Evolutionary conservation across 2,329 filamentous ascomycete species (phyloP).

Genomic region (Fusarium avenaceum): DNA sequence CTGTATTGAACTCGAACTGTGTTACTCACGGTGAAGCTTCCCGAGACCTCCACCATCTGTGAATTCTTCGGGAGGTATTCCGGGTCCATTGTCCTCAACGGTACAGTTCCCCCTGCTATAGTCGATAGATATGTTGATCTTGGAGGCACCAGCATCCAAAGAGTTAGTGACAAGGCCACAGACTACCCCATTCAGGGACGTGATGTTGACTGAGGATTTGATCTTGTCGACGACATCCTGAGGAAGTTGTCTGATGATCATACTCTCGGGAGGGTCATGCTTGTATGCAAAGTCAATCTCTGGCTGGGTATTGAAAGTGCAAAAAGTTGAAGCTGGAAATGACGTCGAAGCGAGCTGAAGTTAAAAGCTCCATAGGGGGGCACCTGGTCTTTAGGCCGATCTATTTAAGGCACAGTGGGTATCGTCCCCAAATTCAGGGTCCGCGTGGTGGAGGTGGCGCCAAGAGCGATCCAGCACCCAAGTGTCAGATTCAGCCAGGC

Average conservation of each 20-base stretch:
- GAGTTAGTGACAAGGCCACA: conserved; percentile 84
- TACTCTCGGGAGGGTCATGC: conserved; percentile 52
- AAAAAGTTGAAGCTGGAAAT: conserved; percentile 21
- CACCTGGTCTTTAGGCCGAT: conserved; percentile 21
- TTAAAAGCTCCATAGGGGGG: conserved; percentile 19
- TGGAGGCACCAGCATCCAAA: conserved; percentile 81
- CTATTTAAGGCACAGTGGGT: conserved; percentile 44
- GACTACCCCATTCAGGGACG: conserved; percentile 78
- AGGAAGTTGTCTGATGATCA: conserved; percentile 79
- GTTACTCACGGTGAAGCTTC: conserved; percentile 75
- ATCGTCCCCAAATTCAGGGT: conserved; percentile 41
- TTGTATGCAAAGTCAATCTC: conserved; percentile 7
- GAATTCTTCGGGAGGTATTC: conserved; percentile 83
- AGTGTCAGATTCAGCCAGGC: conserved; percentile 22
- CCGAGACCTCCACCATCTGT: conserved; percentile 76
- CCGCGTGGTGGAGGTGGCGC: conserved; percentile 43
- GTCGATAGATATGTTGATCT: conserved; percentile 78
- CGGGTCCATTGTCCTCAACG: conserved; percentile 86
- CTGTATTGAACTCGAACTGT: conserved; percentile 3
- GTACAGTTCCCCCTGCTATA: conserved; percentile 80
- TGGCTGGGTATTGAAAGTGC: conserved; percentile 13
- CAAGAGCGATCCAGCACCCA: conserved; percentile 36
- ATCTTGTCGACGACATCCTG: conserved; percentile 80
- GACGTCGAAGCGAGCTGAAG: conserved; percentile 39
- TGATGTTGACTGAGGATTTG: conserved; percentile 85